Evolutionary conservation across 208 protist species (phyloP).

Genomic region (Leishmania braziliensis): DNA sequence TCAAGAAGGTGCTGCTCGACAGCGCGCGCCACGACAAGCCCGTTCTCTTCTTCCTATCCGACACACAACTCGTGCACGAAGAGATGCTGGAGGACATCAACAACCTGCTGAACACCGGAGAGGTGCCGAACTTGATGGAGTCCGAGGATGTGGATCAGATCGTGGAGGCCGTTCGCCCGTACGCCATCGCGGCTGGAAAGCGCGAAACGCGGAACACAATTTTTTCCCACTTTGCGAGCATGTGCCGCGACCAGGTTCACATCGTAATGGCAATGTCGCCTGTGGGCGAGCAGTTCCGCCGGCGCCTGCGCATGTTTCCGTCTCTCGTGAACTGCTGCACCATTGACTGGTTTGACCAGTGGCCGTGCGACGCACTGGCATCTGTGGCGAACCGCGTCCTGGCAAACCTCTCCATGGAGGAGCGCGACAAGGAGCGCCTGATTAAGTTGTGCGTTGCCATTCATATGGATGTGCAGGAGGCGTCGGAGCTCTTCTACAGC

Average conservation of each 20-base stretch:
- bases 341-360: constrained; percentile 98
- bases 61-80: constrained; percentile 96
- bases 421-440: constrained; percentile 64
- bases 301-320: constrained; percentile 96
- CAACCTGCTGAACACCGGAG: constrained; percentile 97
- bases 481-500: constrained; percentile 92
- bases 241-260: constrained; percentile 96
- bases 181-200: constrained; percentile 90
- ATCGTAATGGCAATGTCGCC: constrained; percentile 97
- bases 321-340: constrained; percentile 98
- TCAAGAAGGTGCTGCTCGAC: constrained; percentile 90
- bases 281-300: constrained; percentile 94
- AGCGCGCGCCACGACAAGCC: constrained; percentile 88
- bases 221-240: constrained; percentile 92
- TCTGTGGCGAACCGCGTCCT: constrained; percentile 90
- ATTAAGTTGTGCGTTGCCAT: constrained; percentile 92
- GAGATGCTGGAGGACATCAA: constrained; percentile 98
- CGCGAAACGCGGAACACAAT: constrained; percentile 93
- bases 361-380: constrained; percentile 94
- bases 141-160: constrained; percentile 95
- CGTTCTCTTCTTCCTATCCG: constrained; percentile 95
- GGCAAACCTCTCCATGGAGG: constrained; percentile 50
- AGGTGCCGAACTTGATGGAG: constrained; percentile 97
- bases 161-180: constrained; percentile 84
- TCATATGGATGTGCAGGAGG: constrained; percentile 87